These are phyloP conservation scores for Psilocybe tampanensis DNA, from an alignment of 768 basidiomycete species.

Conservation along the genomic window DNA sequence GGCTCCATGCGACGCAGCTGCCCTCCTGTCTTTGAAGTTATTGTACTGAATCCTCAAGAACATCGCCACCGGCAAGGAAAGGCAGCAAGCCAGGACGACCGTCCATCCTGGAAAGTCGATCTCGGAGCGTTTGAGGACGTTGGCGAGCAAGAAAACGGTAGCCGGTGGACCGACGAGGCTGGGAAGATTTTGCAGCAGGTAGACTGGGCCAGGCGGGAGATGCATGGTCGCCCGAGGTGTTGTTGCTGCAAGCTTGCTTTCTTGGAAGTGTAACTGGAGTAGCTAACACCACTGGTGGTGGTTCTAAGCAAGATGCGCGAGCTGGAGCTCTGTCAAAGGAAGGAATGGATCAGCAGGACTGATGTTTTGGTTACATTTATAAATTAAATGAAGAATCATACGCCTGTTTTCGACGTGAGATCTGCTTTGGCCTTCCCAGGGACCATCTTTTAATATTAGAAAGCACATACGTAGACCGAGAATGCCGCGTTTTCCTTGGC, in stretches of 20 bases:
- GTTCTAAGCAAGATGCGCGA: too few species aligned
- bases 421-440: neutral
- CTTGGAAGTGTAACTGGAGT: neutral
- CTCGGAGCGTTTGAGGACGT: conserved; percentile 9
- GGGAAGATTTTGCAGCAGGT: conserved; percentile 26
- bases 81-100: conserved; percentile 8
- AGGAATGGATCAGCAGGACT: too few species aligned
- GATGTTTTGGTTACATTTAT: too few species aligned
- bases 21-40: conserved; percentile 6
- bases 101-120: conserved; percentile 15
- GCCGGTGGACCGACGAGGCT: conserved; percentile 27
- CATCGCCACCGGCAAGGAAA: conserved; percentile 19
- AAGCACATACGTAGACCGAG: too few species aligned
- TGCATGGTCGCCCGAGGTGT: conserved; percentile 4
- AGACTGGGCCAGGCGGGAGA: conserved; percentile 35
- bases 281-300: neutral
- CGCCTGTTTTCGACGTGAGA: neutral
- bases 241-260: neutral
- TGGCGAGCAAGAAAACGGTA: conserved; percentile 16
- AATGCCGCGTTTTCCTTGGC: too few species aligned
- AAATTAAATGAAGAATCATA: neutral
- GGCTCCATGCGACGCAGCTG: conserved; percentile 26
- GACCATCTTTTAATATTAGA: neutral
- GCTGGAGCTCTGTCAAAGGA: too few species aligned
- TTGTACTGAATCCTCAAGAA: conserved; percentile 18